Conservation (phyloP, 441 rosid genomes). For the Hura crepitans region DNA sequence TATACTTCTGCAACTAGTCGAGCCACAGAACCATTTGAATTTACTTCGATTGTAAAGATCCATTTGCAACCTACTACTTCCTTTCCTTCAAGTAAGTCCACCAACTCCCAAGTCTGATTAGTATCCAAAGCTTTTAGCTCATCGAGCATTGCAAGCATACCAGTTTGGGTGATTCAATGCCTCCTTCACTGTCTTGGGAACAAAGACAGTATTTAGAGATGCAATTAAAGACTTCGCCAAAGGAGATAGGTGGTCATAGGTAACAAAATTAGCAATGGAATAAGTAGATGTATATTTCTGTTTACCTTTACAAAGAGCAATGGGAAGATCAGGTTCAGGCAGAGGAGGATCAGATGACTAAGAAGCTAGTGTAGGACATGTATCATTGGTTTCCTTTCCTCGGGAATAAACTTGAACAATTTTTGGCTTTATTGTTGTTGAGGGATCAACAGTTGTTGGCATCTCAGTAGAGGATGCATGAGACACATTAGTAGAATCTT, state of each 20-base stretch:
- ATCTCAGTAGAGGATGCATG: background rate
- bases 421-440: background rate
- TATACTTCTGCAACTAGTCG: too few species aligned
- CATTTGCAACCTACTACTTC: background rate
- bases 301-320: too few species aligned
- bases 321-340: too few species aligned
- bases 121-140: background rate
- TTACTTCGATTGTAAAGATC: too few species aligned
- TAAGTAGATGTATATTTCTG: too few species aligned
- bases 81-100: background rate
- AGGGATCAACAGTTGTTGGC: background rate
- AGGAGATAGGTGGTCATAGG: background rate
- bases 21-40: background rate
- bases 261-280: background rate
- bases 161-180: background rate
- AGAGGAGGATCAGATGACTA: background rate
- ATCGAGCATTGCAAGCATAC: background rate
- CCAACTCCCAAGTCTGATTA: background rate
- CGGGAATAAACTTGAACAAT: background rate
- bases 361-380: background rate
- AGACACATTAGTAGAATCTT: background rate
- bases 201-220: background rate
- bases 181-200: background rate
- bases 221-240: background rate
- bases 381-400: background rate